Conservation (phyloP, 2,329 filamentous ascomycete species). For the Scorias spongiosa region DNA sequence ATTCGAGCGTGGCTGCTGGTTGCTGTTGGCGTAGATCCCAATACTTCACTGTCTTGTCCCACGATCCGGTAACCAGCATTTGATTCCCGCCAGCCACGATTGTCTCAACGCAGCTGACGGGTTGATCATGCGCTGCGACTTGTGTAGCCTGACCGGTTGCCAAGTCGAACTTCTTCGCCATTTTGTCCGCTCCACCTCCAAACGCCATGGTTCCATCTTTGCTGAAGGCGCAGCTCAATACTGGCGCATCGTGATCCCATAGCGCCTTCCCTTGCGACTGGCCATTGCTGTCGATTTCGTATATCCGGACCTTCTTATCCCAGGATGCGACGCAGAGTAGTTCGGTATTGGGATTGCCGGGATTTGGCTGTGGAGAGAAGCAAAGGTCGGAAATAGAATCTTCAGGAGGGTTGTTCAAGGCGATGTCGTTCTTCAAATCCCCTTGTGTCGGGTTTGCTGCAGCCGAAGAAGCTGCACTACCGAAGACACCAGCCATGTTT, state of each 20-base stretch:
- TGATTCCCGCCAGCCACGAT: conserved; percentile 46
- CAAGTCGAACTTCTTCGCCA: conserved; percentile 76
- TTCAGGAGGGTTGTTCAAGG: conserved; percentile 61
- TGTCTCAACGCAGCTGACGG: conserved; percentile 61
- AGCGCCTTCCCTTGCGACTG: conserved; percentile 71
- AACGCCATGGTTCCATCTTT: conserved; percentile 86
- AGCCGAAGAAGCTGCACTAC: conserved; percentile 29
- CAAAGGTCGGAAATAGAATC: conserved; percentile 80
- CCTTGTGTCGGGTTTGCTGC: conserved; percentile 59
- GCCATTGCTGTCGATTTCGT: conserved; percentile 68
- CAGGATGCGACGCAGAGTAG: conserved; percentile 83
- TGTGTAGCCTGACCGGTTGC: conserved; percentile 34
- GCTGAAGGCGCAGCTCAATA: conserved; percentile 75
- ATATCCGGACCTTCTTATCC: conserved; percentile 97
- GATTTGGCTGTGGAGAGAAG: conserved; percentile 46
- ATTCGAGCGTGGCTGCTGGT: conserved; percentile 50
- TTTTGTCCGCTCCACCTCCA: conserved; percentile 81
- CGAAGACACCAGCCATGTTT: background rate
- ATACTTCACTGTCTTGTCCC: conserved; percentile 84
- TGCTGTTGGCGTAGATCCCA: conserved; percentile 60
- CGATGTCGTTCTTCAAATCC: conserved; percentile 79
- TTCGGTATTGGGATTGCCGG: conserved; percentile 42
- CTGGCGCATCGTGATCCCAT: conserved; percentile 75
- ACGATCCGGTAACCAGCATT: conserved; percentile 82
- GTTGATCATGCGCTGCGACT: conserved; percentile 71